A percentile compares a stretch with the other conserved stretches of the same genome.
These are phyloP conservation scores for Mantamonas sphyraenae DNA, from an alignment of 78 protist species.

Conservation along the genomic window DNA sequence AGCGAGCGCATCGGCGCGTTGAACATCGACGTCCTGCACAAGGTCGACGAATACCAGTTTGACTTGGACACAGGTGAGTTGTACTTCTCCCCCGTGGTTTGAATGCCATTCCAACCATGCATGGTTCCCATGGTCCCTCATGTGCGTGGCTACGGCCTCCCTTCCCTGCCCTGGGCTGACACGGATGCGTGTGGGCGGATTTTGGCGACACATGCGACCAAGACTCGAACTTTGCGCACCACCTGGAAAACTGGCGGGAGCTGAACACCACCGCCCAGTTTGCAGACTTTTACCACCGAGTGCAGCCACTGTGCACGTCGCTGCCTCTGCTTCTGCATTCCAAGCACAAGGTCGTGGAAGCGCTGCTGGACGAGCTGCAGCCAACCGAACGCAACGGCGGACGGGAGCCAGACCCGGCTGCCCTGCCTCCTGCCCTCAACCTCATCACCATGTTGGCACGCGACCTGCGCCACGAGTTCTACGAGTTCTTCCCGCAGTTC, in stretches of 20 bases:
- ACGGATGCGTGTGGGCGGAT: too few species aligned
- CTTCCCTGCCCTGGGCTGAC: too few species aligned
- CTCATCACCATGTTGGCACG: not conserved
- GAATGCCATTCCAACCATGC: too few species aligned
- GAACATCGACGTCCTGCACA: not conserved
- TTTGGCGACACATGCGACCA: too few species aligned
- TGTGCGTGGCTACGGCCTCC: too few species aligned
- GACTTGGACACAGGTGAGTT: too few species aligned
- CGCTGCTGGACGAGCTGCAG: not conserved
- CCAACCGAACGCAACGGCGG: too few species aligned
- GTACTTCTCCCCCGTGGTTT: too few species aligned
- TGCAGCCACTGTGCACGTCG: not conserved
- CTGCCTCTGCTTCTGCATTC: conserved; percentile 3
- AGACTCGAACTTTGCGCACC: too few species aligned
- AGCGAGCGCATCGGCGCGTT: not conserved
- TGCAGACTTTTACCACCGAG: not conserved
- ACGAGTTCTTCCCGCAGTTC: not conserved
- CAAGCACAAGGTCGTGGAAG: not conserved
- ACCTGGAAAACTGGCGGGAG: not conserved
- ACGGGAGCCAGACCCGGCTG: too few species aligned
- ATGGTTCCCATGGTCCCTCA: too few species aligned
- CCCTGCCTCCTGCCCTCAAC: not conserved
- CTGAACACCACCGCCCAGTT: not conserved
- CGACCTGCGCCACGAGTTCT: conserved; percentile 7
- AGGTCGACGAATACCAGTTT: too few species aligned